phyloP scores from a whole-genome alignment of 1,284 basidiomycete genomes.

The Heterobasidion irregulare region DNA sequence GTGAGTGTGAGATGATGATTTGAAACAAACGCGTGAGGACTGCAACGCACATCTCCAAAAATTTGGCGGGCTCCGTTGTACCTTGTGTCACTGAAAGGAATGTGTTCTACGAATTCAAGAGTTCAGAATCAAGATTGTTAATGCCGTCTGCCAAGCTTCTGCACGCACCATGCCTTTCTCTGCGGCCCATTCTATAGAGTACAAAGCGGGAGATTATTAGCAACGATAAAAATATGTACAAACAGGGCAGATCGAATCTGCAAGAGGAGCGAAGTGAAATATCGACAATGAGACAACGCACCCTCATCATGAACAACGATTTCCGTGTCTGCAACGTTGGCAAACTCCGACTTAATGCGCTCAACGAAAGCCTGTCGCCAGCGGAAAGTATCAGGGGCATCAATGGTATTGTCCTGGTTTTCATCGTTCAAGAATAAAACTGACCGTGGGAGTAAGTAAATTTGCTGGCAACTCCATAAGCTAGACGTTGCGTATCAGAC shows the following conservation, averaged over 20 bases:
- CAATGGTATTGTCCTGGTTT: background rate
- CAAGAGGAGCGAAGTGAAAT: background rate
- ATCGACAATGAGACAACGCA: slow-evolving; percentile 19
- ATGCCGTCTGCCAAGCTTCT: background rate
- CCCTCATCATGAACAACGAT: slow-evolving; percentile 73
- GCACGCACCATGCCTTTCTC: slow-evolving; percentile 69
- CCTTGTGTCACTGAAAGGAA: slow-evolving; percentile 88
- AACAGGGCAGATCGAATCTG: background rate
- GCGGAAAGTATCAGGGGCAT: no score
- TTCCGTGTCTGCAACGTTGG: slow-evolving; percentile 60
- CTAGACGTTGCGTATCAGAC: slow-evolving; percentile 23
- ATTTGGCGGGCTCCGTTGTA: slow-evolving; percentile 76
- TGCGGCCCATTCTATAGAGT: slow-evolving; percentile 52
- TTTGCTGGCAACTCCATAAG: slow-evolving; percentile 83
- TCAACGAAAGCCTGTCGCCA: slow-evolving; percentile 55
- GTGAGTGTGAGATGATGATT: background rate
- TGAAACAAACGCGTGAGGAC: slow-evolving; percentile 2
- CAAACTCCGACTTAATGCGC: slow-evolving; percentile 62
- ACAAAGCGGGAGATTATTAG: background rate
- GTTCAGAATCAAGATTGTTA: background rate
- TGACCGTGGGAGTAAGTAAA: slow-evolving; percentile 70
- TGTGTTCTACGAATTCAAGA: slow-evolving; percentile 39
- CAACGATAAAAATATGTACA: background rate
- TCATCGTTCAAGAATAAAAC: slow-evolving; percentile 5
- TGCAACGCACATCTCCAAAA: slow-evolving; percentile 69